Base-by-base conservation (phyloP, 129 eudicot species). In the Pseudognaphalium luteoalbum region DNA sequence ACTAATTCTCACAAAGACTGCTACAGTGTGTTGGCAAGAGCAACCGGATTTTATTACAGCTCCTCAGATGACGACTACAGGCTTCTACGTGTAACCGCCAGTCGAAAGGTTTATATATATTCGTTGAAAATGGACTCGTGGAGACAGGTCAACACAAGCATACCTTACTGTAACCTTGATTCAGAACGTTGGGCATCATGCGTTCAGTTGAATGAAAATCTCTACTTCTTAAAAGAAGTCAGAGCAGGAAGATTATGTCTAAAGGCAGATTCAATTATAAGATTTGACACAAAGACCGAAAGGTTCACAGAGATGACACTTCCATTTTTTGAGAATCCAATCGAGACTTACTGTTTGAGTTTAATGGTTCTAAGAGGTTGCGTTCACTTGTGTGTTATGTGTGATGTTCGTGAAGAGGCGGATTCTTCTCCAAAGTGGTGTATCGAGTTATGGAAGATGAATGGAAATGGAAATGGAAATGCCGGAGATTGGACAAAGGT, bases 51-150 rank as follows among this genome's bases (percentile, higher is more conserved):
- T 35, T 73, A 58, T 73, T 73, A 37, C 28, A 21, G 2, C 3
- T 10, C 12, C 21, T 58, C 15, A 20, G 68, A 73, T 6, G 41
- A 73, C 42, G 77, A 59, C 77, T 73, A 73, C 29, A 73, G 22
- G 68, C 37, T 73, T 73, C 7, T 73, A 11, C 4, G 7, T 6
- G 57, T 73, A 73, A 14, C 69, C 3, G 1, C n/a, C n/a, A n/a
- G n/a, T n/a, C n/a, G n/a, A n/a, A n/a, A 17, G 37, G 52, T 14
- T 35, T 73, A 59, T 39, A 73, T 37, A 35, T 73, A 59, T 39
- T 73, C 77, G 4, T 35, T 73, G 58, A 37, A 59, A 59, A 32
- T 20, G 0, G 58, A 73, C 35, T 58, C 66, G 8, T 59, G 58
- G 77, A 59, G 68, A 73, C 35, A 37, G 56, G 11, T 22, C 3